Base-by-base conservation (phyloP, 495 filamentous ascomycete species). In the Penicillium maclennaniae region DNA sequence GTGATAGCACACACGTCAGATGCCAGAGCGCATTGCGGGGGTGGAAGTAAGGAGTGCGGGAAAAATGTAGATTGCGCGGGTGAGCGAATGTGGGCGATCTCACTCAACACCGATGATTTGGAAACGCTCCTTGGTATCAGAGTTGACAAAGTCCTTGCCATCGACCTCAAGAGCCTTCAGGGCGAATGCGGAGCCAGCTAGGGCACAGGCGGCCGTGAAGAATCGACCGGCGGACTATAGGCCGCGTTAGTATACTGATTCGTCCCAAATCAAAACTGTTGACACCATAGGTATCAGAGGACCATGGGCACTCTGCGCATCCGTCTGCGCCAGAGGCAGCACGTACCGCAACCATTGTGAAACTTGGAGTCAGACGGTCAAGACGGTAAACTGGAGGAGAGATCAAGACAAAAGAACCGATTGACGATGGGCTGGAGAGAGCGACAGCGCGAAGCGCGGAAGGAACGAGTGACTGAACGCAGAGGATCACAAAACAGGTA, bases 101-200 rank as follows among this genome's bases (percentile, higher is more conserved):
- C 68, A 85, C 75, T 91, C 92, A 47, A 95, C 83, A 61, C 92
- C 92, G 43, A 97, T 79, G 51, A 97, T 84, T 73, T 93, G 85
- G 75, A 96, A 88, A 44, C 90, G 84, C 62, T 91, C 81, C 43
- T 84, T 83, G 10, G 86, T 91, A 48, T 83, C 76, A 41, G 81
- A 79, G 74, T 96, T 87, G 65, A 96, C 82, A 68, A 97, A 96
- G 70, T 95, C 82, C 58, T 83, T 80, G 50, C 87, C 89, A 43
- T 86, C 68, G 43, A 93, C 84, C 49, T 82, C 79, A 45, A 97
- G 76, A 14, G 87, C 76, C 48, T 79, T 82, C 36, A 96, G 84
- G 19, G 90, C 92, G 16, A 75, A 67, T 16, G 79, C 85, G 41
- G 82, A 72, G 54, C 78, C 73, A 34, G 70, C 68, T 42, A 76